Conservation (phyloP, 2,329 filamentous ascomycete species). For the Macrophomina tecta region DNA sequence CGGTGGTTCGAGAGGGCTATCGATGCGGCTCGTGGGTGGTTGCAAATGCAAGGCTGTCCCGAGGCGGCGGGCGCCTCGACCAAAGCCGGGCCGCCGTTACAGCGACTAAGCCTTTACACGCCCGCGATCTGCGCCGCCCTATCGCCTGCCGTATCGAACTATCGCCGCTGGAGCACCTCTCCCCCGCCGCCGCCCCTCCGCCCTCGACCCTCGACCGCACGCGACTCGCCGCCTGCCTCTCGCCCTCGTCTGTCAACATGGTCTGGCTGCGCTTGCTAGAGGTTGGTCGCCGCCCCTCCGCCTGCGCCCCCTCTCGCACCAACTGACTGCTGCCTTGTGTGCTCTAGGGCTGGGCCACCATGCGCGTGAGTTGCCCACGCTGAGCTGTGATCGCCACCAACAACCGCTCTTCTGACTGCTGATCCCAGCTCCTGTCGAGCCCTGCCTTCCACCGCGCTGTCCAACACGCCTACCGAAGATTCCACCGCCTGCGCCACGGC, state of each 20-base stretch:
- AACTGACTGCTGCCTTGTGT: conserved; percentile 24
- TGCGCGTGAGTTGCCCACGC: conserved; percentile 37
- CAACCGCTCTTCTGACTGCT: conserved; percentile 16
- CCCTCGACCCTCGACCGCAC: background rate
- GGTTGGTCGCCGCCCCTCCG: conserved; percentile 25
- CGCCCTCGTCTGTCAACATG: background rate
- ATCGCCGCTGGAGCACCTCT: background rate
- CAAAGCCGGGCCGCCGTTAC: background rate
- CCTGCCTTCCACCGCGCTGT: conserved; percentile 62
- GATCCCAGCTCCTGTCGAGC: conserved; percentile 56
- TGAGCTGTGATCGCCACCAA: conserved; percentile 14
- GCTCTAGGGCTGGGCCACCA: conserved; percentile 45
- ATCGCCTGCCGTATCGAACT: conserved; percentile 5
- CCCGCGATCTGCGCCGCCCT: background rate
- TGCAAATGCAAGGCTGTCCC: conserved; percentile 22
- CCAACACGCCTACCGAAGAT: conserved; percentile 55
- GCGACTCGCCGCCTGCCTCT: background rate
- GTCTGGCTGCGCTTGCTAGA: conserved; percentile 22
- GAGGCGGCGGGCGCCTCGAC: conserved; percentile 17
- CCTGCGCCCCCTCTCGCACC: conserved; percentile 29
- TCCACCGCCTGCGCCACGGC: conserved; percentile 53
- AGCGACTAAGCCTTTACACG: background rate
- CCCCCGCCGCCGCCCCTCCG: background rate
- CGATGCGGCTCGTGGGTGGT: conserved; percentile 24
- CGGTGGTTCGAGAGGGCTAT: conserved; percentile 20